Conservation (phyloP, 805 yeast genomes). For the Suhomyces sp. region DNA sequence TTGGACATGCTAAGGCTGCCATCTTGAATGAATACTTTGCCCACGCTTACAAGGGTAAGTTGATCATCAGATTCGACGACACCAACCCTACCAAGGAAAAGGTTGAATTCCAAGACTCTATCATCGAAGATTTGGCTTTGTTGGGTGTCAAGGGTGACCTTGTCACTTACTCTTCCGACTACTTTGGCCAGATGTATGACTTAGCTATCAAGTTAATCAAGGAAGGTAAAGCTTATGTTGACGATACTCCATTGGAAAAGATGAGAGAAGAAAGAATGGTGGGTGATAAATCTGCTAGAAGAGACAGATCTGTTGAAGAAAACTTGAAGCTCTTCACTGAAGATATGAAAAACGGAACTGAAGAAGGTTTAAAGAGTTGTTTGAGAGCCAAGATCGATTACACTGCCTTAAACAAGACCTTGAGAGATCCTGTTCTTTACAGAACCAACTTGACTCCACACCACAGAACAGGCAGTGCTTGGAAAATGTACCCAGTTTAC, state of each 20-base stretch:
- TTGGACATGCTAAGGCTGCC: constrained; percentile 99
- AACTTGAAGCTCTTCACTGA: constrained; percentile 80
- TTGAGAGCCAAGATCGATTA: constrained; percentile 95
- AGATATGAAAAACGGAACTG: constrained; percentile 94
- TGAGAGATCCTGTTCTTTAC: constrained; percentile 97
- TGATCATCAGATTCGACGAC: constrained; percentile 95
- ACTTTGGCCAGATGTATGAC: constrained; percentile 89
- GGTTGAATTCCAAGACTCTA: constrained; percentile 89
- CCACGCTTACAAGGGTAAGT: constrained; percentile 90
- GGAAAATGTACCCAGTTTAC: constrained; percentile 98
- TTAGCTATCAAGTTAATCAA: constrained; percentile 82
- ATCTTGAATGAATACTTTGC: constrained; percentile 96
- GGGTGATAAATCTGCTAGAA: constrained; percentile 88
- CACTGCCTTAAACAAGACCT: constrained; percentile 86
- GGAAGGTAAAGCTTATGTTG: constrained; percentile 96
- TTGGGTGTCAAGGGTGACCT: constrained; percentile 92
- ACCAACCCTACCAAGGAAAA: constrained; percentile 98
- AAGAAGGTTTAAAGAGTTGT: constrained; percentile 87
- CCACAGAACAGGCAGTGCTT: constrained; percentile 87
- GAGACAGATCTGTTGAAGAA: constrained; percentile 92
- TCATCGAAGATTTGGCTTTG: constrained; percentile 85
- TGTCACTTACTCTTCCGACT: constrained; percentile 88
- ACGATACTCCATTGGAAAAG: constrained; percentile 88
- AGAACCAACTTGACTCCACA: constrained; percentile 97
- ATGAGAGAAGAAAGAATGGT: constrained; percentile 99